These are phyloP conservation scores for sunflower (Helianthus annuus) DNA, from an alignment of 129 eudicot species.

Conservation along the genomic window HanXRQr2.0-SUNRISE NC_035449.2:81896353-81896852, in stretches of 20 bases:
- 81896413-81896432: no score
- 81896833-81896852: slow-evolving; percentile 35
- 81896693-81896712: slow-evolving; percentile 97
- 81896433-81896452: no score
- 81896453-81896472: no score
- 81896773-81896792: slow-evolving; percentile 94
- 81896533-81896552: slow-evolving; percentile 94
- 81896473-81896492: no score
- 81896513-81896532: slow-evolving; percentile 97
- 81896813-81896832: slow-evolving; percentile 80
- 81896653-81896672: not conserved
- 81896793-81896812: slow-evolving; percentile 86
- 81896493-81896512: slow-evolving; percentile 71
- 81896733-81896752: slow-evolving; percentile 91
- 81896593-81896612: slow-evolving; percentile 92
- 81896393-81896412: no score
- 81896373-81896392: no score
- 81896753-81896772: slow-evolving; percentile 85
- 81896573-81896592: slow-evolving; percentile 94
- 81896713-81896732: slow-evolving; percentile 88
- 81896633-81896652: slow-evolving; percentile 71
- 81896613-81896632: slow-evolving; percentile 84
- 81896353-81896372: no score
- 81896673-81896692: slow-evolving; percentile 58
- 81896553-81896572: slow-evolving; percentile 93